Base-by-base conservation (phyloP, 257 asterid species). In the Eustoma russellianum region DNA sequence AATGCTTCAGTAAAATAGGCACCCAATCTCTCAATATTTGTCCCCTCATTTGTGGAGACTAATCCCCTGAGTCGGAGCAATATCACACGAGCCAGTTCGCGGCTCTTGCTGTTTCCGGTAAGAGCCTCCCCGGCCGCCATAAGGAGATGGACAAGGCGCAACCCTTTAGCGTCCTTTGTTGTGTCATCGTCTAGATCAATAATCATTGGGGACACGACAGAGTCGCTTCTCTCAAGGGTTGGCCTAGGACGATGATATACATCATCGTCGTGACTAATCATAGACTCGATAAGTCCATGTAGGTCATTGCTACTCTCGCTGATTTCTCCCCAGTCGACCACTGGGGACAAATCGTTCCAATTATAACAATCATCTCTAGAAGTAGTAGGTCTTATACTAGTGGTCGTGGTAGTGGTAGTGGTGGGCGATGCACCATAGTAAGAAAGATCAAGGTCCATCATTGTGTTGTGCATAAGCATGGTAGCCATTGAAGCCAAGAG, bases 61-160 rank as follows among this genome's bases (percentile, higher is more conserved):
- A 86, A 77, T 57, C 79, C 86, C 77, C 62, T 86, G 96, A 86
- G 96, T 88, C 96, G 88, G 79, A 80, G 80, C 91, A 86, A 83
- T 83, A 86, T 81, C 94, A 86, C 94, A 62, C 84, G 57, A 40
- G 86, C 92, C 82, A 86, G 59, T 55, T 83, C 94, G 2, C 72
- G 75, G 78, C 81, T 75, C 70, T 70, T 75, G 67, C 57, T 74
- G 7, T 57, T 50, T 5, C 91, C 90, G 6, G 78, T 55, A 48
- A 81, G 69, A 2, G 95, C 94, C 81, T 86, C 95, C 9, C 94
- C 94, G 3, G 91, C 94, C 9, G 91, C 95, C 88, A 70, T 71
- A 50, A 86, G 83, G 2, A 86, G 79, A 71, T 86, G 95, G 65
- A 86, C 71, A 8, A 86, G 91, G 52, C 86, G 69, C 60, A 83